These are phyloP conservation scores for Acanthochlamys bracteata DNA, from an alignment of 106 monocot species.

Conservation along the genomic window DNA sequence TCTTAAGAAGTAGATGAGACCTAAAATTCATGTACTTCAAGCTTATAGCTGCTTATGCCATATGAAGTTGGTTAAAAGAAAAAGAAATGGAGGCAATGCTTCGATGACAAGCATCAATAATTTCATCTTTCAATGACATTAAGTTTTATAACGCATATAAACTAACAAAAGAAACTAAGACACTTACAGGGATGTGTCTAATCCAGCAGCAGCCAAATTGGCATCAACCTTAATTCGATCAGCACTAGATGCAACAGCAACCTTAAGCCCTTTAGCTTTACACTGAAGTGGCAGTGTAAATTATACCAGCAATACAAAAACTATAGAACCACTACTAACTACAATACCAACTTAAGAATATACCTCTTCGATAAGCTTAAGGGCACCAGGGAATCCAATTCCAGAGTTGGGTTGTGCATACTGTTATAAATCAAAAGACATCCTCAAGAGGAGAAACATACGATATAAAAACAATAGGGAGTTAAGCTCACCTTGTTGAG, in stretches of 20 bases:
- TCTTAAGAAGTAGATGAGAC: no score
- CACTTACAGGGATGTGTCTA: conserved; percentile 60
- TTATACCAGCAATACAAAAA: background rate
- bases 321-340: background rate
- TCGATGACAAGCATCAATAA: no score
- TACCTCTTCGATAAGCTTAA: conserved; percentile 83
- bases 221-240: conserved; percentile 95
- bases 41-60: no score
- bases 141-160: background rate
- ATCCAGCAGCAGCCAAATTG: conserved; percentile 81
- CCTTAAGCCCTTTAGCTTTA: conserved; percentile 74
- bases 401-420: conserved; percentile 88
- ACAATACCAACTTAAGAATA: background rate
- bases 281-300: conserved; percentile 31
- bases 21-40: no score
- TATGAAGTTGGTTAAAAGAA: no score
- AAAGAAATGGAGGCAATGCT: no score
- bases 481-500: conserved; percentile 54
- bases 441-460: background rate
- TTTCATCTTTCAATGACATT: no score
- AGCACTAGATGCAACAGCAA: conserved; percentile 97
- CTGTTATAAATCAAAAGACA: conserved; percentile 28
- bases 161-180: conserved; percentile 1
- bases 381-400: conserved; percentile 94
- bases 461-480: background rate